phyloP scores from a whole-genome alignment of 495 filamentous ascomycete genomes.

The Trichoderma asperelloides region DNA sequence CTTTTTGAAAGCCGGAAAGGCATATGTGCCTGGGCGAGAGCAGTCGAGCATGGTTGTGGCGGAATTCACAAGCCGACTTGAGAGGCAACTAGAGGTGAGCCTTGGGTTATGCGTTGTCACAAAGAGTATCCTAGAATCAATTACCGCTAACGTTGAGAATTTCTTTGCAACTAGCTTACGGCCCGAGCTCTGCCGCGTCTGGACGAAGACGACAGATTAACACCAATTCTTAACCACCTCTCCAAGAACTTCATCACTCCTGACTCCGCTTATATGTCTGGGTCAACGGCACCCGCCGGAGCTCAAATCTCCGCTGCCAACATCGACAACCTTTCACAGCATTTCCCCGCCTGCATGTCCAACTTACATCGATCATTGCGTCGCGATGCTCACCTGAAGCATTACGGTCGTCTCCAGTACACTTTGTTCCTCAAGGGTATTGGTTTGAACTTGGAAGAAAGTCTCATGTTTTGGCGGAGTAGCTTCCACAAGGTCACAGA shows the following conservation, averaged over 20 bases:
- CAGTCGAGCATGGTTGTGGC: constrained; percentile 81
- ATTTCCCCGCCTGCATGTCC: constrained; percentile 94
- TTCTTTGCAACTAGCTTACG: constrained; percentile 49
- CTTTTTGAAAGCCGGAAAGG: constrained; percentile 70
- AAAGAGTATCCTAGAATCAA: too few species aligned
- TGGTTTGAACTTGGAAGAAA: constrained; percentile 83
- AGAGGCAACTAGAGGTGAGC: constrained; percentile 70
- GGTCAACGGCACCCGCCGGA: constrained; percentile 44
- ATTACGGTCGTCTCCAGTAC: constrained; percentile 92
- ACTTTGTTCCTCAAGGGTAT: constrained; percentile 96
- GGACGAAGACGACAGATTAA: constrained; percentile 93
- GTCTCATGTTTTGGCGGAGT: constrained; percentile 87
- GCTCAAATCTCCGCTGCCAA: constrained; percentile 67
- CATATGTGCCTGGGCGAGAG: constrained; percentile 82
- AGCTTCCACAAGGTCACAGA: constrained; percentile 77
- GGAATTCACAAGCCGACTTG: constrained; percentile 71
- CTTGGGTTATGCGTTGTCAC: not conserved
- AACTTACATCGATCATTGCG: constrained; percentile 77
- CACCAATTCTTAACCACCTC: constrained; percentile 86
- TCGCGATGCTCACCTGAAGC: constrained; percentile 80
- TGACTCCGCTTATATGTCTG: constrained; percentile 62
- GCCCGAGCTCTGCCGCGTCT: constrained; percentile 81
- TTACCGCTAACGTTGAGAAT: not conserved
- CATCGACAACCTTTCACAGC: constrained; percentile 70
- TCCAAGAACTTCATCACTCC: constrained; percentile 88